Evolutionary conservation across 192 early-diverging fungal species (phyloP).

Genomic region (Chytriomyces sp.): DNA sequence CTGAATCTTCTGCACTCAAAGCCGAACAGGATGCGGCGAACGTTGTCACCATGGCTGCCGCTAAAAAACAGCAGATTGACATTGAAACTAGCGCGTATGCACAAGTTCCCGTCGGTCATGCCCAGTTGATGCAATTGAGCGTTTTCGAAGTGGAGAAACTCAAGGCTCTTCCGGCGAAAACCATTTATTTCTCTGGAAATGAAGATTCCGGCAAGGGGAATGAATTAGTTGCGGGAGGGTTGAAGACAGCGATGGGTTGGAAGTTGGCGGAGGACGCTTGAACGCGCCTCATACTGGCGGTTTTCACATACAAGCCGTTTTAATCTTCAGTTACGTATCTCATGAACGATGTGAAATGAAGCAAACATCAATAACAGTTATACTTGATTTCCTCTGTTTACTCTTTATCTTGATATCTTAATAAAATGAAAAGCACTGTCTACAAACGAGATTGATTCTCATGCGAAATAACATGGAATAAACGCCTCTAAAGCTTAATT

Average conservation of each 20-base stretch:
- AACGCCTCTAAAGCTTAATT: neutral
- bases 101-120: conserved; percentile 44
- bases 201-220: conserved; percentile 10
- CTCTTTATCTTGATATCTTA: neutral
- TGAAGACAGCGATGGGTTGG: conserved; percentile 21
- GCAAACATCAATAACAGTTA: neutral
- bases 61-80: conserved; percentile 42
- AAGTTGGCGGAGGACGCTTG: neutral
- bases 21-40: conserved; percentile 54
- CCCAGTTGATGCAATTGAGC: conserved; percentile 48
- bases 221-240: conserved; percentile 4
- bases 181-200: conserved; percentile 47
- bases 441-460: neutral
- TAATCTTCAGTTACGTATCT: neutral
- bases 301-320: neutral
- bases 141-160: conserved; percentile 51
- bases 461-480: neutral
- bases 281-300: neutral
- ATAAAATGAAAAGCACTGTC: neutral
- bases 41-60: conserved; percentile 49
- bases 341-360: neutral
- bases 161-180: conserved; percentile 49
- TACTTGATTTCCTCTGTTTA: too few relatives aligned
- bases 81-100: conserved; percentile 44
- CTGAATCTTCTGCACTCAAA: conserved; percentile 44